phyloP scores from a whole-genome alignment of 352 stramenopile species.

The Albugo laibachii region DNA sequence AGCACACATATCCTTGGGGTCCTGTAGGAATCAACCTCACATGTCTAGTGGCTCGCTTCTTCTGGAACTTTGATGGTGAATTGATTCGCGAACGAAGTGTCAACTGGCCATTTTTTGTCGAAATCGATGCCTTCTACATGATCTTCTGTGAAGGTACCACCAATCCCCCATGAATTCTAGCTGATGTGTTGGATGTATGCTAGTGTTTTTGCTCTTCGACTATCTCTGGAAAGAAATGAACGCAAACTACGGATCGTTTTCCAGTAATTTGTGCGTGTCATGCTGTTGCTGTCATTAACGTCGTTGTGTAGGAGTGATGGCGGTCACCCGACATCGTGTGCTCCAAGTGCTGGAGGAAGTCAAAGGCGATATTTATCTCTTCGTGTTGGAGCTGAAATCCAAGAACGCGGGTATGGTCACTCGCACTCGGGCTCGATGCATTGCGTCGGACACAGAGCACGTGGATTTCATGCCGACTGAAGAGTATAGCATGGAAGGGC shows the following conservation, averaged over 20 bases:
- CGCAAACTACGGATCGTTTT: constrained; percentile 71
- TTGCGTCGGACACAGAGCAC: no score
- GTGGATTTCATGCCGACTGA: no score
- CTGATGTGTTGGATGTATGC: constrained; percentile 1
- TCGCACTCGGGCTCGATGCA: no score
- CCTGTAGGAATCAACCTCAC: constrained; percentile 73
- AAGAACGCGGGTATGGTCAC: no score
- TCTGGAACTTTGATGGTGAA: constrained; percentile 66
- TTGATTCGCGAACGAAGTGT: constrained; percentile 29
- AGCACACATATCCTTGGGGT: constrained; percentile 71
- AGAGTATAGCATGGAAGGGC: no score
- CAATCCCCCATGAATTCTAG: background rate
- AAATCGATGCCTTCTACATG: constrained; percentile 46
- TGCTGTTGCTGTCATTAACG: background rate
- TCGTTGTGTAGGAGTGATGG: constrained; percentile 32
- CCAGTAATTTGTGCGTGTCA: constrained; percentile 6
- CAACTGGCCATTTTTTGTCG: constrained; percentile 57
- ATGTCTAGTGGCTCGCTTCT: constrained; percentile 54
- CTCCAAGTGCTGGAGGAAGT: constrained; percentile 51
- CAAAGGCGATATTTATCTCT: constrained; percentile 32
- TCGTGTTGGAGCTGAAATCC: constrained; percentile 23
- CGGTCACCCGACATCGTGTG: constrained; percentile 44
- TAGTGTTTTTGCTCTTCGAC: constrained; percentile 74
- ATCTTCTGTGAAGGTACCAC: constrained; percentile 40
- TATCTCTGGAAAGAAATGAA: constrained; percentile 74